phyloP scores from a whole-genome alignment of 805 yeast genomes.

The Nakazawaea ishiwadae region DNA sequence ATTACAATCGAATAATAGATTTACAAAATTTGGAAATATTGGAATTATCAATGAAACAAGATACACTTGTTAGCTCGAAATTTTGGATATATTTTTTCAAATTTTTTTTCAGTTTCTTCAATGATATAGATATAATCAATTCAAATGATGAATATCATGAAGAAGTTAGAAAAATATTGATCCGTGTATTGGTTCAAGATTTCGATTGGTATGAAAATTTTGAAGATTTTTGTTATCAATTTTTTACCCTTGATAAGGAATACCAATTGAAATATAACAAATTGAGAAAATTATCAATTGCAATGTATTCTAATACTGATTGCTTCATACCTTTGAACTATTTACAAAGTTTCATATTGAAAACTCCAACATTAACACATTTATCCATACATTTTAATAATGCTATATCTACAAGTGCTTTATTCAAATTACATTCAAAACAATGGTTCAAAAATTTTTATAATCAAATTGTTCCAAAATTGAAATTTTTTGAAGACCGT shows the following conservation, averaged over 20 bases:
- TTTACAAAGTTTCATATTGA: not conserved
- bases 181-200: not conserved
- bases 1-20: constrained; percentile 2
- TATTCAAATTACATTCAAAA: too few relatives aligned
- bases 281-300: not conserved
- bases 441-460: constrained; percentile 1
- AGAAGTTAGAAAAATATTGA: not conserved
- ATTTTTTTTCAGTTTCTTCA: constrained; percentile 6
- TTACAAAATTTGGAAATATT: not conserved
- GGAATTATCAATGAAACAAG: constrained; percentile 1
- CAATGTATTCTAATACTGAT: constrained; percentile 1
- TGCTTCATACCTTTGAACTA: not conserved
- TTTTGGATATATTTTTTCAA: constrained; percentile 1
- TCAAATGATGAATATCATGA: not conserved
- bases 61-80: not conserved
- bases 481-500: not conserved
- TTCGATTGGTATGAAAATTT: not conserved
- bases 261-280: not conserved
- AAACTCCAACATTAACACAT: not conserved
- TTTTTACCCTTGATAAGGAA: not conserved
- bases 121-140: not conserved
- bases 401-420: too few relatives aligned
- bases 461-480: not conserved
- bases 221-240: not conserved
- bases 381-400: not conserved